Evolutionary conservation across 208 protist species (phyloP).

Genomic region (Wallacemonas sp.): DNA sequence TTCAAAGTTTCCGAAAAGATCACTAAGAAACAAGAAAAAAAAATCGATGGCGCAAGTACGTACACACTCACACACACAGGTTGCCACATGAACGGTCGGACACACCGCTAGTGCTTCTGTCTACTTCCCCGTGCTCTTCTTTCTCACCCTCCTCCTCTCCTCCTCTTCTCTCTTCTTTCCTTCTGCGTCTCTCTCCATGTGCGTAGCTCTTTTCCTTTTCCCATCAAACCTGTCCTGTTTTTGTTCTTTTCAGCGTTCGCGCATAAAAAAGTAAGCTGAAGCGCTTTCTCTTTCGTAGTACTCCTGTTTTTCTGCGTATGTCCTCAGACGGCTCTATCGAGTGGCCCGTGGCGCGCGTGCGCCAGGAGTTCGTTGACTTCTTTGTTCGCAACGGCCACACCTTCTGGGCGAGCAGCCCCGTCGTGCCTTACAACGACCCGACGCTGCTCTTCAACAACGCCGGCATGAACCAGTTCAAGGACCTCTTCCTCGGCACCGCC

Average conservation of each 20-base stretch:
- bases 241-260: too few species aligned
- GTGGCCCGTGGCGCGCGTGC: slow-evolving; percentile 88
- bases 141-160: slow-evolving; percentile 12
- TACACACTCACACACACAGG: neutral
- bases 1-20: neutral
- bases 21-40: neutral
- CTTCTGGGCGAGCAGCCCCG: slow-evolving; percentile 90
- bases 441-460: slow-evolving; percentile 99
- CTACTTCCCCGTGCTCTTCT: neutral
- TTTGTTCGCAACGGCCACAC: slow-evolving; percentile 91
- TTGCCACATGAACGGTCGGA: neutral
- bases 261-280: slow-evolving; percentile 7
- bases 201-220: too few species aligned
- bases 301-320: slow-evolving; percentile 13
- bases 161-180: slow-evolving; percentile 1
- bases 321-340: slow-evolving; percentile 25
- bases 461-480: slow-evolving; percentile 98
- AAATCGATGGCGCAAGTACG: neutral
- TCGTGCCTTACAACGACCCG: slow-evolving; percentile 97
- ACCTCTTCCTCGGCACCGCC: slow-evolving; percentile 96
- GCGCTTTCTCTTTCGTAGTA: slow-evolving; percentile 16
- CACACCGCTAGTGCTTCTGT: neutral
- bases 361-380: slow-evolving; percentile 95
- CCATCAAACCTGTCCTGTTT: too few species aligned
- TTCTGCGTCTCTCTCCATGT: too few species aligned